phyloP scores from a whole-genome alignment of 345 rosid genomes.

The Ceriops zippeliana region DNA sequence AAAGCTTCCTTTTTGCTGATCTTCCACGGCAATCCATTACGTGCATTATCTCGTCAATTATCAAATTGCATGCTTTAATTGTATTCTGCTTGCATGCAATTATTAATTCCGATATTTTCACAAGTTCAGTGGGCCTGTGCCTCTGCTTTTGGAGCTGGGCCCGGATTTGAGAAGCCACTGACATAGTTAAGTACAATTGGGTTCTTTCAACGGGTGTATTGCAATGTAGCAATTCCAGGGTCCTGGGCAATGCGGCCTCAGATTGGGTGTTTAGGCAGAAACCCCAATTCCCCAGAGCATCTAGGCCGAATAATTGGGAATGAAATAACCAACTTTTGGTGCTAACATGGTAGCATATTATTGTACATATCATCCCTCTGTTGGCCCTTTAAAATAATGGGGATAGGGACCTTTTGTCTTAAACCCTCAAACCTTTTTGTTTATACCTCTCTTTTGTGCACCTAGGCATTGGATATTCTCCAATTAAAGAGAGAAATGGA shows the following conservation, averaged over 20 bases:
- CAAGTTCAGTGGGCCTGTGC: too few species aligned
- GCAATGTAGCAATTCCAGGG: not conserved
- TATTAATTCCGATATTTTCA: too few species aligned
- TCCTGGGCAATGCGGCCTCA: constrained; percentile 7
- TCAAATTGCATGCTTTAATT: too few species aligned
- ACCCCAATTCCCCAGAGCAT: not conserved
- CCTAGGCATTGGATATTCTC: too few species aligned
- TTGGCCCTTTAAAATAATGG: not conserved
- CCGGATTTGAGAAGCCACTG: too few species aligned
- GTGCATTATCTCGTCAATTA: too few species aligned
- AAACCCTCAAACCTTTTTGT: constrained; percentile 1
- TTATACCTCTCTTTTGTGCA: not conserved
- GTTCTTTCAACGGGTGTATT: too few species aligned
- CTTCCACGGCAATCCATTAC: too few species aligned
- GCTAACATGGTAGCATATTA: not conserved
- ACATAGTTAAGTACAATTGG: too few species aligned
- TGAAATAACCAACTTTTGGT: not conserved
- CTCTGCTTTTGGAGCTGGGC: too few species aligned
- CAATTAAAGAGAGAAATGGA: not conserved
- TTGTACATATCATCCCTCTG: not conserved
- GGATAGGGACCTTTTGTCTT: constrained; percentile 13
- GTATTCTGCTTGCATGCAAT: too few species aligned
- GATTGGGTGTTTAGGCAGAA: not conserved
- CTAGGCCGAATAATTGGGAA: constrained; percentile 1
- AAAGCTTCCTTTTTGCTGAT: too few species aligned